Evolutionary conservation across 1,139 yeast species (phyloP), one percentile per base, ranked within the genome.

Genomic region (Hansenula anomala): DNA sequence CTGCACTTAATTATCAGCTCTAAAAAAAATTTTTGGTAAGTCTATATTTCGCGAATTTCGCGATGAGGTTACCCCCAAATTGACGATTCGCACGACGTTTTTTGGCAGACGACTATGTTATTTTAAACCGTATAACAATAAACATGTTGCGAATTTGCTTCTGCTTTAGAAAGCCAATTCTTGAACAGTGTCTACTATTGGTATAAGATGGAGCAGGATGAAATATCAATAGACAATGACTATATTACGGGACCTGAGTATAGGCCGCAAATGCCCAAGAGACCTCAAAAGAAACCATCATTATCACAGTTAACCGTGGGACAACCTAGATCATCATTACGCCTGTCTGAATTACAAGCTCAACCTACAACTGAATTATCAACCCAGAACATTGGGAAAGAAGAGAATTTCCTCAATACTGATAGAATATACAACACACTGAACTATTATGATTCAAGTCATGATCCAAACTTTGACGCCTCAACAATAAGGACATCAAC

Each of bases 341-440:
- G 38, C 22, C 33, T 52, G 10, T 43, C 53, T 2, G 54, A 44
- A n/a, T 30, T 49, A 12, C 55, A 46, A 32, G 45, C 54, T 24
- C 49, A 41, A 22, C 50, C 58, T 3, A 54, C 58, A 2, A 54
- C 56, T 4, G 52, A 43, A 22, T 41, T 52, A 4, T 44, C 53
- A 2, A 23, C 47, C 8, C 46, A 46, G 17, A 48, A 43, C 12
- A 41, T 47, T 7, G 46, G 42, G 0, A 23, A 28, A 12, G 36
- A 33, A 22, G 39, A 37, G 17, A 33, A 13, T 17, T 13, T 23
- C 8, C 11, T 37, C 19, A 41, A 46, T 24, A 36, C 40, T 2
- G 42, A 43, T 12, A 39, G 44, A 14, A 40, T 44, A 2, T 44
- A 41, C 34, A 43, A 43, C 27, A 41, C 39, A 4, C 20, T 39